Percentiles rank a stretch among this genome's conserved stretches.
Evolutionary conservation across 208 protist species (phyloP).

Genomic region (Leishmania lainsoni): DNA sequence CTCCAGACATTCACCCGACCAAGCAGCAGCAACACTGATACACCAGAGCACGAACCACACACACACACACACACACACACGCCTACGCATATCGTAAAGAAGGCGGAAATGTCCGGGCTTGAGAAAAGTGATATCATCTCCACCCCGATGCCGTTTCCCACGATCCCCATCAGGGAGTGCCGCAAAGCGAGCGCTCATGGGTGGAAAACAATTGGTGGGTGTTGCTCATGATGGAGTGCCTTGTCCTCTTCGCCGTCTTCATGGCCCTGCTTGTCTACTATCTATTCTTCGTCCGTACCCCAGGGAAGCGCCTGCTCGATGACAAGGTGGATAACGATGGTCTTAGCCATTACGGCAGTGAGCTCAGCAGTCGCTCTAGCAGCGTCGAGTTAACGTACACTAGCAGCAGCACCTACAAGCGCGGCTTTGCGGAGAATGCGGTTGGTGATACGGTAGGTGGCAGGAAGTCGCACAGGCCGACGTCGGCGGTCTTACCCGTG

Average conservation of each 20-base stretch:
- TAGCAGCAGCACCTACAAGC: background rate
- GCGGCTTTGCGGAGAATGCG: background rate
- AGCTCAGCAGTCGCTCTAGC: background rate
- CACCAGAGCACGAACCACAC: background rate
- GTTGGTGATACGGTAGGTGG: background rate
- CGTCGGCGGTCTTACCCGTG: background rate
- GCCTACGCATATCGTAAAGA: background rate
- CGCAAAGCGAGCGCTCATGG: constrained; percentile 19
- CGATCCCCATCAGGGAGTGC: constrained; percentile 22
- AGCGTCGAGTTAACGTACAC: background rate
- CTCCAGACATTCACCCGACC: background rate
- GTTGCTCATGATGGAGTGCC: constrained; percentile 26
- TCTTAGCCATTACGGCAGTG: constrained; percentile 20
- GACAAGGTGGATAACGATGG: constrained; percentile 26
- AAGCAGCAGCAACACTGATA: background rate
- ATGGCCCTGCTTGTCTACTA: constrained; percentile 39
- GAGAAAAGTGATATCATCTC: constrained; percentile 29
- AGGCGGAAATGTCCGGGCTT: background rate
- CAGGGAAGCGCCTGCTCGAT: constrained; percentile 24
- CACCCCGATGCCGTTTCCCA: constrained; percentile 57
- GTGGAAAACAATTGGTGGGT: constrained; percentile 44
- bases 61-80: constrained; percentile 3
- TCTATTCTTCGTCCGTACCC: constrained; percentile 27
- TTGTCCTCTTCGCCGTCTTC: constrained; percentile 45
- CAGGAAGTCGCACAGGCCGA: background rate